Percentiles rank a stretch among this genome's conserved stretches.
phyloP scores from a whole-genome alignment of 2,329 filamentous ascomycete genomes.

The Aspergillus transmontanensis region DNA sequence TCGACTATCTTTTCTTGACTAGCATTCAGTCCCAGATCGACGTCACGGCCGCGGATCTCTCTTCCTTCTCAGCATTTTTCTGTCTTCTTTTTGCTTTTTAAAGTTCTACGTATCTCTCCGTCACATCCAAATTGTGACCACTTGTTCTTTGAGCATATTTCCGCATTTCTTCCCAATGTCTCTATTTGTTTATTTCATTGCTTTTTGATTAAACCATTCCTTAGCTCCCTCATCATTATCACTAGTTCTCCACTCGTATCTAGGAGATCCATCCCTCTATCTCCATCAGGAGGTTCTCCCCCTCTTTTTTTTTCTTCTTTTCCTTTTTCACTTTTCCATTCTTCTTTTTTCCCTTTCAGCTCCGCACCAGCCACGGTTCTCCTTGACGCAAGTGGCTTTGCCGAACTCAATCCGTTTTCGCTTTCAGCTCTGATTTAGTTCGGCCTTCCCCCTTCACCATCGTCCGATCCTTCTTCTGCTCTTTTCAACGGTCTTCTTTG shows the following conservation, averaged over 20 bases:
- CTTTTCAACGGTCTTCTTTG: neutral
- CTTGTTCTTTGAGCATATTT: neutral
- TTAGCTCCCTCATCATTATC: neutral
- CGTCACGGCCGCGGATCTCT: constrained; percentile 4
- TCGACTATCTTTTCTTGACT: neutral
- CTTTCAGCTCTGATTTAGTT: constrained; percentile 7
- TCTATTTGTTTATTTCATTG: neutral
- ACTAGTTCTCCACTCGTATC: neutral
- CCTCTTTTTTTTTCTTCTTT: neutral
- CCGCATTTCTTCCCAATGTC: neutral
- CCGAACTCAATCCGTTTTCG: constrained; percentile 3
- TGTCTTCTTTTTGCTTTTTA: neutral
- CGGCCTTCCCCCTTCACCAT: neutral
- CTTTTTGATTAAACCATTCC: neutral
- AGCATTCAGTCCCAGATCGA: neutral
- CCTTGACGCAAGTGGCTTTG: constrained; percentile 33
- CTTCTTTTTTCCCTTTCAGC: neutral
- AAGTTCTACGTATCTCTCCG: neutral
- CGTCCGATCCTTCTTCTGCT: neutral
- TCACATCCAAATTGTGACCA: neutral
- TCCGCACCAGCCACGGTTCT: constrained; percentile 22
- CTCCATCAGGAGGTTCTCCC: neutral
- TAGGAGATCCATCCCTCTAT: neutral
- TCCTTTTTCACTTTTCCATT: neutral
- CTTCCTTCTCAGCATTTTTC: neutral